Evolutionary conservation across 2,329 filamentous ascomycete species (phyloP).

Genomic region (Ceratocystis ficicola): DNA sequence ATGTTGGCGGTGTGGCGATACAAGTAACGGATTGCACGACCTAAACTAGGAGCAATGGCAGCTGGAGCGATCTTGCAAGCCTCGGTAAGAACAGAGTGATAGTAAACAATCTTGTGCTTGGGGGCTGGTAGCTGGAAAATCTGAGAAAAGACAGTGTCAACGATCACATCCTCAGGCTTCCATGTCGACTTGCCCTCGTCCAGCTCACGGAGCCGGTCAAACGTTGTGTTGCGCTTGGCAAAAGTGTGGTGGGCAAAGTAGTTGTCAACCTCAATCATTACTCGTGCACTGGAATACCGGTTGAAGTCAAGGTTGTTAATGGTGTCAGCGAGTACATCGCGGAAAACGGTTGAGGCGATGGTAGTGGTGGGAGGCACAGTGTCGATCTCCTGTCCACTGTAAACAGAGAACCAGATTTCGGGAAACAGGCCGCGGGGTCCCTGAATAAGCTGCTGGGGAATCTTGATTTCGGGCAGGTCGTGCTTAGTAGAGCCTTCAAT

Average conservation of each 20-base stretch:
- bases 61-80: conserved; percentile 91
- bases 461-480: conserved; percentile 58
- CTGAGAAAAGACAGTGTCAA: conserved; percentile 96
- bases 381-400: conserved; percentile 71
- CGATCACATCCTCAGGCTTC: conserved; percentile 94
- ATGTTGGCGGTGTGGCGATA: conserved; percentile 72
- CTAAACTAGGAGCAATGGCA: conserved; percentile 88
- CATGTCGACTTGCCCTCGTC: conserved; percentile 60
- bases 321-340: conserved; percentile 78
- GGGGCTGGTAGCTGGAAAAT: conserved; percentile 75
- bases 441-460: conserved; percentile 63
- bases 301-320: conserved; percentile 94
- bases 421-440: conserved; percentile 73
- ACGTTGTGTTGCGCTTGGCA: conserved; percentile 82
- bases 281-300: conserved; percentile 72
- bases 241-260: conserved; percentile 87
- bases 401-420: conserved; percentile 89
- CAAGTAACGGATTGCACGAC: conserved; percentile 80
- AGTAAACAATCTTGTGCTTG: conserved; percentile 92
- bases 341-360: conserved; percentile 69
- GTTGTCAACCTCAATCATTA: conserved; percentile 85
- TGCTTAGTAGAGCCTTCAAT: conserved; percentile 56
- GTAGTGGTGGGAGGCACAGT: conserved; percentile 69
- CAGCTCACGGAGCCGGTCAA: conserved; percentile 70
- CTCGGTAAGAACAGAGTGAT: conserved; percentile 88